Evolutionary conservation across 169 alveolate genomes (phyloP), one percentile per base, ranked within the genome.

Genomic region (Plasmodium knowlesi): DNA sequence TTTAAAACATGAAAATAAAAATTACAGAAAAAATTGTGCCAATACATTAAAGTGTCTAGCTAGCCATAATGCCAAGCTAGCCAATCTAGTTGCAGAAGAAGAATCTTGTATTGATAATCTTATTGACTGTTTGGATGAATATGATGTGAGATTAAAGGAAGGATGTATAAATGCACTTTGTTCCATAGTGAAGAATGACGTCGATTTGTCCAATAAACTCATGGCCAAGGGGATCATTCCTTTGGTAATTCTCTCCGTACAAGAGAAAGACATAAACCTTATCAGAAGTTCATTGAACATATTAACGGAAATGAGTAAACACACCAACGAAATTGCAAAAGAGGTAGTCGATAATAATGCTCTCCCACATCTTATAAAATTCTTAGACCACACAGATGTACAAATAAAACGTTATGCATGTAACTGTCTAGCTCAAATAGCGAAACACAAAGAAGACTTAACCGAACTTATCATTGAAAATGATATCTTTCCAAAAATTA

Each of bases 1-100:
- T 61, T 76, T 88, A 88, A 88, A 88, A 76, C 94, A 88, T 88
- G 94, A 88, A 61, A 88, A 88, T 88, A 88, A 88, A 57, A 88
- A 88, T 30, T 88, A 88, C 32, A 32, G 94, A 50, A 88, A 88
- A 67, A 88, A 88, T 61, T 78, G 94, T 14, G 94, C 94, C 3
- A 57, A 88, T 28, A 88, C 94, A 3, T 34, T 88, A 30, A 54
- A 61, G 54, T 88, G 89, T 39, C 71, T 88, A 79, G 94, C 94
- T 78, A 78, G 73, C 14, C 94, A 88, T 88, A 88, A 88, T 88
- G 57, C 86, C 16, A 88, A 88, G 46, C 70, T 88, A 34, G 94
- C 94, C 4, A 88, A 88, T 22, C 10, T 88, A 0, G 94, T 88
- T 3, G 94, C 89, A 6, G 94, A 88, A 14, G 74, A 25, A 22